Evolutionary conservation across 179 eudicot genomes (phyloP).

Genomic region (Silene coronaria): DNA sequence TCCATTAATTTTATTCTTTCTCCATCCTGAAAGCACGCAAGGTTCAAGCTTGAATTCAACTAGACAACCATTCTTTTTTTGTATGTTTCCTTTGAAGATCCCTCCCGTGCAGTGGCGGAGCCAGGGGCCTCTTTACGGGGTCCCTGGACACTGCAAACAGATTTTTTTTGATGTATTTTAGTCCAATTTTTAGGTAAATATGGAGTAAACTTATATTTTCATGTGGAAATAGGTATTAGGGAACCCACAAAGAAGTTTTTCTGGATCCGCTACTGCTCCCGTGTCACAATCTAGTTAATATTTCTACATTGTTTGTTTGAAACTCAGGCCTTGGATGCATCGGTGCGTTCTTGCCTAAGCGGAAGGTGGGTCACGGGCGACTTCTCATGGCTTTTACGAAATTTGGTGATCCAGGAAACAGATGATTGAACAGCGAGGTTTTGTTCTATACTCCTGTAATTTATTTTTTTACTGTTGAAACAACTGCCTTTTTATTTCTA

Average conservation of each 20-base stretch:
- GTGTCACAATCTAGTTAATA: not conserved
- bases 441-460: constrained; percentile 1
- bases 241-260: too few species aligned
- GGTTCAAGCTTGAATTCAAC: constrained; percentile 2
- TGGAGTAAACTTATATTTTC: too few species aligned
- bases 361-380: not conserved
- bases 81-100: constrained; percentile 4
- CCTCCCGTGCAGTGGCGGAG: too few species aligned
- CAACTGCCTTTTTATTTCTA: not conserved
- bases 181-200: too few species aligned
- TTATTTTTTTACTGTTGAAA: constrained; percentile 7
- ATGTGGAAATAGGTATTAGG: too few species aligned
- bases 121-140: too few species aligned
- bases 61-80: not conserved
- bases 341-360: constrained; percentile 4
- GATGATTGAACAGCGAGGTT: constrained; percentile 6
- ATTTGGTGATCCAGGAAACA: not conserved
- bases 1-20: not conserved
- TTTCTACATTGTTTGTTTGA: not conserved
- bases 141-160: too few species aligned
- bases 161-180: too few species aligned
- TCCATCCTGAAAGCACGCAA: not conserved
- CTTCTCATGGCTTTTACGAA: not conserved
- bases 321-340: not conserved
- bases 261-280: too few species aligned